Base-by-base conservation (phyloP, 768 basidiomycete species). In the Suillus alpinus region DNA sequence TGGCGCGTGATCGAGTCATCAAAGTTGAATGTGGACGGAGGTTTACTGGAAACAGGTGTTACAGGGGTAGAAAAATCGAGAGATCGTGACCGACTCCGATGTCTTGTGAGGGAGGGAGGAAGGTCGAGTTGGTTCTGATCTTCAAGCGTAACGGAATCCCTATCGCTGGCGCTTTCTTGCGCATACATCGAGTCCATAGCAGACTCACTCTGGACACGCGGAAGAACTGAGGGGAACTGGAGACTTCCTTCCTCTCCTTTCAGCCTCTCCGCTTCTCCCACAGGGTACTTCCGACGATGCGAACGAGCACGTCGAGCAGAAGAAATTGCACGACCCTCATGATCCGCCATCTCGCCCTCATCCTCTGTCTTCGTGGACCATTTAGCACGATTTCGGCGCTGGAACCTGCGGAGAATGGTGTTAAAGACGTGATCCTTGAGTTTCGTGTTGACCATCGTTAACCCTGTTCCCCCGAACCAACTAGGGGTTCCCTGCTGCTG, bases 361-460 rank as follows among this genome's bases (percentile, higher is more conserved):
- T 87, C 86, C 59, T 85, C 86, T 8, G 77, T 80, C 65, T 74
- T 76, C 29, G 76, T 78, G 10, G 77, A 64, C 71, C 68, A 69
- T 23, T 65, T 66, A n/a, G 67, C 65, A 23, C 71, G 68, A 16
- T 66, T 71, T 37, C 83, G 83, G 65, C 84, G 83, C 41, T 83
- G 81, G 60, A 94, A 84, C 60, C 91, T 81, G 52, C 87, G 86
- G 63, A 98, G 78, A 36, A 98, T 86, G 18, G 92, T 91, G 62
- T 86, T 91, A 71, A 99, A 96, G 50, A 99, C 94, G 66, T 96
- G 94, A 69, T 98, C 95, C 75, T 95, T 95, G 60, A 99, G 78
- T 71, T 86, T 92, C 41, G 91, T 94, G 73, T 99, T 98, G 62
- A 98, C 95, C 57, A 88, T 83, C 6, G 97, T 98, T 14, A 91